Conservation (phyloP, 2,329 filamentous ascomycete species). For the Pseudohalonectria lignicola region DNA sequence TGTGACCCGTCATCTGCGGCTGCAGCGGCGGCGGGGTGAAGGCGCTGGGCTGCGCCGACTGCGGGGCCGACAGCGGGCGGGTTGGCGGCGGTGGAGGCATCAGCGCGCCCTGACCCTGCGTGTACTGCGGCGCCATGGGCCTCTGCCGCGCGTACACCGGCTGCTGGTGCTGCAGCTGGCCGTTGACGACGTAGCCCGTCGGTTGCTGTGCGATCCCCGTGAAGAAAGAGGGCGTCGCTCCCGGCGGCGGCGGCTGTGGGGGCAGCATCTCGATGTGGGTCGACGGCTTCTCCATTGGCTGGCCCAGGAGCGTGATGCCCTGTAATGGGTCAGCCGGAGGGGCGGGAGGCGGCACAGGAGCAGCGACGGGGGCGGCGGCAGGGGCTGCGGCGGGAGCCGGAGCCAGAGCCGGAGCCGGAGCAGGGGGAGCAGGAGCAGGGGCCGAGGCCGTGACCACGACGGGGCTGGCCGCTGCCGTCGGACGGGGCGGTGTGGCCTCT, state of each 20-base stretch:
- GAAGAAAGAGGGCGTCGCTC: slow-evolving; percentile 51
- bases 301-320: slow-evolving; percentile 41
- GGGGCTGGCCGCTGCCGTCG: slow-evolving; percentile 18
- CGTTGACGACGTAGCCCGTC: slow-evolving; percentile 29
- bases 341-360: slow-evolving; percentile 24
- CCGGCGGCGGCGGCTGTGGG: slow-evolving; percentile 30
- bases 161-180: slow-evolving; percentile 22
- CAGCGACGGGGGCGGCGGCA: slow-evolving; percentile 18
- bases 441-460: too few species aligned
- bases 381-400: slow-evolving; percentile 26
- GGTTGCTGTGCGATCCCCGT: slow-evolving; percentile 34
- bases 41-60: slow-evolving; percentile 62
- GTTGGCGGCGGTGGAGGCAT: slow-evolving; percentile 67
- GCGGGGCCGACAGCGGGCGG: slow-evolving; percentile 78
- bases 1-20: slow-evolving; percentile 75
- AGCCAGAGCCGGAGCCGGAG: slow-evolving; percentile 19
- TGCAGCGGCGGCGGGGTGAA: slow-evolving; percentile 69
- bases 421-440: slow-evolving; percentile 13
- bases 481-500: not conserved
- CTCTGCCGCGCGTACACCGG: slow-evolving; percentile 50
- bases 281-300: slow-evolving; percentile 34
- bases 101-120: slow-evolving; percentile 49
- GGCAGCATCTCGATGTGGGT: slow-evolving; percentile 19
- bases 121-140: slow-evolving; percentile 56
- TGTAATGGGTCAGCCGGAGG: slow-evolving; percentile 57